phyloP scores from a whole-genome alignment of 192 early-diverging fungal species.

The Rhizophagus sp. region DNA sequence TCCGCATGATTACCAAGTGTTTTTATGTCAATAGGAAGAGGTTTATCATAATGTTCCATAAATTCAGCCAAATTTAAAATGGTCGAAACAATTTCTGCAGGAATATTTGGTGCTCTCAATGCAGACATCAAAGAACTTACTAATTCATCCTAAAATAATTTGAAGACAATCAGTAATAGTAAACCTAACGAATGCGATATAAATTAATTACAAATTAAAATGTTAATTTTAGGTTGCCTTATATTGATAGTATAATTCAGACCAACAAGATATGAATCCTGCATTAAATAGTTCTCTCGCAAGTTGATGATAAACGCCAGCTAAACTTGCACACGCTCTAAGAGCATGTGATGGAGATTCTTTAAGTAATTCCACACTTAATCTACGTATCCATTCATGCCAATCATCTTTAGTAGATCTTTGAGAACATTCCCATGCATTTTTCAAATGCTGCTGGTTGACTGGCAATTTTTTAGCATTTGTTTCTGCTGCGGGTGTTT shows the following conservation, averaged over 20 bases:
- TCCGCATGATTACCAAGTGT: slow-evolving; percentile 86
- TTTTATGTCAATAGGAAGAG: slow-evolving; percentile 90
- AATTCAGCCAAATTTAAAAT: slow-evolving; percentile 95
- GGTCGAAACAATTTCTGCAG: slow-evolving; percentile 90
- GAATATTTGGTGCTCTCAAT: slow-evolving; percentile 76
- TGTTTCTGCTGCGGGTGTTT: slow-evolving; percentile 57
- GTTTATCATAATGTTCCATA: slow-evolving; percentile 98
- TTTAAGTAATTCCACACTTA: slow-evolving; percentile 89
- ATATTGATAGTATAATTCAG: slow-evolving; percentile 84
- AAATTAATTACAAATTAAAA: neutral
- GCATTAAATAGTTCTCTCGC: slow-evolving; percentile 93
- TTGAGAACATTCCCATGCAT: slow-evolving; percentile 85
- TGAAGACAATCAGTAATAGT: neutral
- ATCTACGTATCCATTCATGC: slow-evolving; percentile 90
- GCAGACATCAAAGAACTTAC: slow-evolving; percentile 81
- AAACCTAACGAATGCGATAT: neutral
- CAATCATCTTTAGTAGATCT: slow-evolving; percentile 92
- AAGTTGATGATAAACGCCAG: slow-evolving; percentile 75
- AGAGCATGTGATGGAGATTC: slow-evolving; percentile 97
- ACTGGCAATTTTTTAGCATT: slow-evolving; percentile 77
- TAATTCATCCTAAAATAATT: slow-evolving; percentile 66
- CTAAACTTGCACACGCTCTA: slow-evolving; percentile 85
- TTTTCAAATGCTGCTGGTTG: slow-evolving; percentile 81
- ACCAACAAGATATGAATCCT: slow-evolving; percentile 96
- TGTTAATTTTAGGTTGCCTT: slow-evolving; percentile 43